These are phyloP conservation scores for Skeletonema grethae DNA, from an alignment of 108 stramenopile species.

Conservation along the genomic window DNA sequence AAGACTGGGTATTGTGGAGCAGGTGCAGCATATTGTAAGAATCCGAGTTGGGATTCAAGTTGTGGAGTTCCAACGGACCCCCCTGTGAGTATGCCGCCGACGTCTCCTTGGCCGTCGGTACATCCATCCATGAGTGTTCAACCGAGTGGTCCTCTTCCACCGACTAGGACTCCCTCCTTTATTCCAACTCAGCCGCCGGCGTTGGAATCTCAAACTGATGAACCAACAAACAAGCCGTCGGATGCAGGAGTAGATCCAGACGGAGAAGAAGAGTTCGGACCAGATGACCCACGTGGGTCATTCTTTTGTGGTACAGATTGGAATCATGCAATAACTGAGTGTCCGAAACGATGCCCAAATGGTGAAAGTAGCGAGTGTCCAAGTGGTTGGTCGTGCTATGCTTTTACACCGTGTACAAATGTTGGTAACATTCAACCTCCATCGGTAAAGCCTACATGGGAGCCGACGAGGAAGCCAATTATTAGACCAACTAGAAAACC, in stretches of 20 bases:
- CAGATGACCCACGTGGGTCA: slow-evolving; percentile 17
- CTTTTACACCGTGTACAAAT: slow-evolving; percentile 35
- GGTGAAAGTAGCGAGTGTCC: slow-evolving; percentile 42
- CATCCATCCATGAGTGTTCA: slow-evolving; percentile 4
- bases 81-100: slow-evolving; percentile 12
- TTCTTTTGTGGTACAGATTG: slow-evolving; percentile 41
- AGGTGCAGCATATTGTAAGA: slow-evolving; percentile 23
- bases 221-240: not conserved
- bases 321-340: slow-evolving; percentile 50
- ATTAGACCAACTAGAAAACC: not conserved
- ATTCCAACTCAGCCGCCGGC: not conserved
- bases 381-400: slow-evolving; percentile 34
- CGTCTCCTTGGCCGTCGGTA: slow-evolving; percentile 11
- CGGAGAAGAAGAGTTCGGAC: slow-evolving; percentile 6
- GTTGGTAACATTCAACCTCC: slow-evolving; percentile 16
- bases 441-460: slow-evolving; percentile 47
- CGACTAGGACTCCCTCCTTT: not conserved
- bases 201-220: not conserved
- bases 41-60: slow-evolving; percentile 16
- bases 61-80: slow-evolving; percentile 25
- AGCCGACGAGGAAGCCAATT: slow-evolving; percentile 22
- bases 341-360: slow-evolving; percentile 36
- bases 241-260: slow-evolving; percentile 7
- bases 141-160: slow-evolving; percentile 5
- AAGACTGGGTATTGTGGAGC: slow-evolving; percentile 17